Evolutionary conservation across 257 asterid species (phyloP), one percentile per base, ranked within the genome.

Genomic region (Euphrasia confusa): DNA sequence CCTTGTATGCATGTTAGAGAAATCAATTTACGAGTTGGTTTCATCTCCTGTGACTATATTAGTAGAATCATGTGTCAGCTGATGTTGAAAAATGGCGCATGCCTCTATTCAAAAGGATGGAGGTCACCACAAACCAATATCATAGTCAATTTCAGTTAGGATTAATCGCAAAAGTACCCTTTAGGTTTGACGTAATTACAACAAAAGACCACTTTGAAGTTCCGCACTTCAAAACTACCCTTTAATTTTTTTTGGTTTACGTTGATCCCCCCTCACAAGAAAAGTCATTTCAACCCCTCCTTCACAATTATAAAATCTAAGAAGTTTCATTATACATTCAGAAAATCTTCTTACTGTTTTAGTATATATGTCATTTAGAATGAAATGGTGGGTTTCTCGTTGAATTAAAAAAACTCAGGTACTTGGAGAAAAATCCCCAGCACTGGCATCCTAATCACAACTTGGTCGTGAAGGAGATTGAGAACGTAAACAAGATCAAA

Each of bases 381-480:
- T 57, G 27, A 48, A 42, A 11, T 27, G 13, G 18, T 37, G 40
- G 2, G n/a, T 17, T 7, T n/a, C 39, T 57, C 44, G 33, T 13
- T 64, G 63, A 58, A 39, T 54, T 33, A 10, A 27, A 58, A 59
- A 69, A 70, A 35, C 42, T 61, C 80, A 92, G 97, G 86, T 84
- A 89, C 70, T 69, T 92, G 70, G 99, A 92, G 77, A 80, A 62
- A 56, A 86, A 76, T 68, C 80, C 93, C 2, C 84, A 67, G 39
- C 69, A 66, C 55, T 92, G 99, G 99, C 85, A 92, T 72, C 87
- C 97, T 1, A 83, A 85, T 74, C 99, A 92, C 82, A 92, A 60
- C 39, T 68, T 92, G 35, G 93, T 84, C 40, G 97, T 89, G 69
- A 86, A 81, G 80, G 99, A 89, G 79, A 89, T 92, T 17, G 96